A percentile compares a stretch with the other conserved stretches of the same genome.
Evolutionary conservation across 2,329 filamentous ascomycete genomes (phyloP).

Genomic region (Escovopsis weberi): DNA sequence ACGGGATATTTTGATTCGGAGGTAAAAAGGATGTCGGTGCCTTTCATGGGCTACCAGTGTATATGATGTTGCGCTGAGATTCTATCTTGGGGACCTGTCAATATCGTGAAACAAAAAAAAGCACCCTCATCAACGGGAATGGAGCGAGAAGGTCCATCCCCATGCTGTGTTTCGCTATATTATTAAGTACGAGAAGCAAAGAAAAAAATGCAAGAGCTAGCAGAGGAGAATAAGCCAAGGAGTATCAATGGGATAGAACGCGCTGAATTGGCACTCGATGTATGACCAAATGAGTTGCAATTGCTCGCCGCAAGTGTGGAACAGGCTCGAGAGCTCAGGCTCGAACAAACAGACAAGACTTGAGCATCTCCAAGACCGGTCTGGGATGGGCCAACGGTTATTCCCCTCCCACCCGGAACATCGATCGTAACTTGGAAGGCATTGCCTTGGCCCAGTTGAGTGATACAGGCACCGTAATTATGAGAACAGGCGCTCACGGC

Average conservation of each 20-base stretch:
- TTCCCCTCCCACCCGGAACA: conserved; percentile 37
- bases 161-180: too few relatives aligned
- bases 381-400: conserved; percentile 31
- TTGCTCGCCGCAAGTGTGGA: conserved; percentile 25
- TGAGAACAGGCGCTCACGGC: conserved; percentile 36
- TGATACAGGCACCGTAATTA: conserved; percentile 40
- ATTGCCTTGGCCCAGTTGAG: conserved; percentile 27
- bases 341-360: conserved; percentile 41
- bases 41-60: too few relatives aligned
- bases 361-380: conserved; percentile 24
- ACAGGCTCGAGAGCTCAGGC: conserved; percentile 38
- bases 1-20: too few relatives aligned
- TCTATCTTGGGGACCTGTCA: too few relatives aligned
- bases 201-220: neutral
- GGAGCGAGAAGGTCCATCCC: too few relatives aligned
- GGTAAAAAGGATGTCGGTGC: too few relatives aligned
- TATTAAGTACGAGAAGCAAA: too few relatives aligned
- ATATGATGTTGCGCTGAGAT: too few relatives aligned
- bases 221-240: neutral
- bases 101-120: too few relatives aligned
- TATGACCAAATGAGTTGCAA: conserved; percentile 18
- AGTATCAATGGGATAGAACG: neutral
- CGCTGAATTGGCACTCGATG: conserved; percentile 1
- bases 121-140: too few relatives aligned
- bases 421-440: conserved; percentile 40